Conservation (phyloP, 78 protist genomes). For the Dictyostelium intermedium region DNA sequence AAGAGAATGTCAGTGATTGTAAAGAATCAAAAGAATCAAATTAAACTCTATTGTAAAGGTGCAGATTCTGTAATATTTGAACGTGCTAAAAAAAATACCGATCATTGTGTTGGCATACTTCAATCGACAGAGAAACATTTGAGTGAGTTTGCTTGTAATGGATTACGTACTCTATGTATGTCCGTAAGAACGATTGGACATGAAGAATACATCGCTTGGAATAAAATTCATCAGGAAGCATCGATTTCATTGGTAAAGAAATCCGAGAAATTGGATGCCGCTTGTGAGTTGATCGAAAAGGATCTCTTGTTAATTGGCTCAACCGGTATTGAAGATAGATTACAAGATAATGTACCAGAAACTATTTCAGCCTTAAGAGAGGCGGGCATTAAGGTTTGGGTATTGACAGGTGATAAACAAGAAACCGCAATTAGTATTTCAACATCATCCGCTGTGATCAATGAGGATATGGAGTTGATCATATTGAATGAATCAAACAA, state of each 20-base stretch:
- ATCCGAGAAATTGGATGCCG: slow-evolving; percentile 85
- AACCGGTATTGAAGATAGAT: slow-evolving; percentile 92
- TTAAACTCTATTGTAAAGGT: slow-evolving; percentile 87
- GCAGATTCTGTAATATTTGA: slow-evolving; percentile 88
- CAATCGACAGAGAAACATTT: slow-evolving; percentile 75
- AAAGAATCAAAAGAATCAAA: slow-evolving; percentile 28
- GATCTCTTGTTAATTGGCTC: slow-evolving; percentile 86
- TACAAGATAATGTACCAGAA: slow-evolving; percentile 88
- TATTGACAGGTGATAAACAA: slow-evolving; percentile 98
- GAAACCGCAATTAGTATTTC: slow-evolving; percentile 98
- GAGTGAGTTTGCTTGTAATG: slow-evolving; percentile 83
- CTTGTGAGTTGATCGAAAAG: slow-evolving; percentile 79
- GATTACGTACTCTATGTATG: slow-evolving; percentile 93
- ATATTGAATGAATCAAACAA: slow-evolving; percentile 74
- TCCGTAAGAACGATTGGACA: slow-evolving; percentile 74
- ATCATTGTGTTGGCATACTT: not conserved
- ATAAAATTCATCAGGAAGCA: slow-evolving; percentile 69
- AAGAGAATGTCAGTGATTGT: slow-evolving; percentile 89
- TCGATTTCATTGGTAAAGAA: slow-evolving; percentile 37
- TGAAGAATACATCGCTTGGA: slow-evolving; percentile 78
- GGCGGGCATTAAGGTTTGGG: slow-evolving; percentile 96
- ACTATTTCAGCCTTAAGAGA: slow-evolving; percentile 78
- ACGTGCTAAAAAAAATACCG: slow-evolving; percentile 18
- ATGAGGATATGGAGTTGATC: slow-evolving; percentile 72
- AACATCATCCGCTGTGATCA: slow-evolving; percentile 62